These are phyloP conservation scores for Microdochium paspali DNA, from an alignment of 2,329 filamentous ascomycete species.

Conservation along the genomic window DNA sequence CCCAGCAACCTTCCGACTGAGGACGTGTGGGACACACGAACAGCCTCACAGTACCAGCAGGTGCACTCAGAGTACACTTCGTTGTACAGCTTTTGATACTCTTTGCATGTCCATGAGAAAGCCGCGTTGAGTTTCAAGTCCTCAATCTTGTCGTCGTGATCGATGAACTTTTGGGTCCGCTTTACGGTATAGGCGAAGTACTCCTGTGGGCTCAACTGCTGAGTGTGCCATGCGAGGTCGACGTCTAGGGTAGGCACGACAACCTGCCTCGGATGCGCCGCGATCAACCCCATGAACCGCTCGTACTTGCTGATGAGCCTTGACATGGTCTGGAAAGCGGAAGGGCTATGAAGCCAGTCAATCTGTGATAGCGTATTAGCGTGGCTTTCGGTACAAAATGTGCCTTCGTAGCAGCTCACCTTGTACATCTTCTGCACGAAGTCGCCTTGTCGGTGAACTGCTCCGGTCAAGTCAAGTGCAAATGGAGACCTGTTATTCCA, in stretches of 20 bases:
- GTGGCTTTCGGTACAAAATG: not conserved
- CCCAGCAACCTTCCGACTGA: slow-evolving; percentile 33
- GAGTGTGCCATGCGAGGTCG: slow-evolving; percentile 73
- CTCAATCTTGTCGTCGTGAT: slow-evolving; percentile 79
- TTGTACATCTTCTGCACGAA: slow-evolving; percentile 67
- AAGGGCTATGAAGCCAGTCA: slow-evolving; percentile 69
- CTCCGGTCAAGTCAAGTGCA: slow-evolving; percentile 54
- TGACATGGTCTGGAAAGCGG: slow-evolving; percentile 51
- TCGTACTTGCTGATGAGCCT: slow-evolving; percentile 56
- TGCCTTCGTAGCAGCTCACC: slow-evolving; percentile 9
- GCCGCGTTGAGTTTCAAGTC: slow-evolving; percentile 51
- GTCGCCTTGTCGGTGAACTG: slow-evolving; percentile 54
- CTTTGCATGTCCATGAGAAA: slow-evolving; percentile 66
- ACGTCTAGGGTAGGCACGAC: slow-evolving; percentile 66
- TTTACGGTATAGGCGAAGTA: slow-evolving; percentile 52
- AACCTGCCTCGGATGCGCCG: slow-evolving; percentile 29
- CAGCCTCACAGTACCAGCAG: slow-evolving; percentile 77
- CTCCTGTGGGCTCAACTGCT: slow-evolving; percentile 55
- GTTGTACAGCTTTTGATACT: slow-evolving; percentile 54
- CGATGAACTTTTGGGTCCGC: slow-evolving; percentile 49
- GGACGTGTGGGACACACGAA: slow-evolving; percentile 46
- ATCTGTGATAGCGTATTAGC: slow-evolving; percentile 26
- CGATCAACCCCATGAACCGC: slow-evolving; percentile 55
- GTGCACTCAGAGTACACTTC: slow-evolving; percentile 69
- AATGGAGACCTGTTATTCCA: slow-evolving; percentile 60